Percentiles rank a stretch among this genome's conserved stretches.
phyloP scores from a whole-genome alignment of 2,329 filamentous ascomycete genomes.

The Albophoma yamanashiensis region DNA sequence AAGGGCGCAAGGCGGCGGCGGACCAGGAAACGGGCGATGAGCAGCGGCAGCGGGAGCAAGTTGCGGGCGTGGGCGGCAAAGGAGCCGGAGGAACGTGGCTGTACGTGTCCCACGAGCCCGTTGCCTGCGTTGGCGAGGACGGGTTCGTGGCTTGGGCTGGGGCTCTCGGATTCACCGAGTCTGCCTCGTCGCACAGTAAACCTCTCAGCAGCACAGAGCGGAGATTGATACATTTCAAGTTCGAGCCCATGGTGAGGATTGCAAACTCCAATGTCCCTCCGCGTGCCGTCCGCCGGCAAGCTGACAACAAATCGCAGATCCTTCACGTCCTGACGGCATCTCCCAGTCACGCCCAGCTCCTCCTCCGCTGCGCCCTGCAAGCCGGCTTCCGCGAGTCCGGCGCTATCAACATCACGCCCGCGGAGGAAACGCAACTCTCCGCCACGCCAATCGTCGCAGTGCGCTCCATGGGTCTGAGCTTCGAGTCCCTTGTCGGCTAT shows the following conservation, averaged over 20 bases:
- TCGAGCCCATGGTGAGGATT: conserved; percentile 80
- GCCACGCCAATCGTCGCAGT: conserved; percentile 69
- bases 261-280: neutral
- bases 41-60: conserved; percentile 10
- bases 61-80: conserved; percentile 67
- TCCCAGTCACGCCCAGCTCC: conserved; percentile 58
- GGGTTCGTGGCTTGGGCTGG: conserved; percentile 19
- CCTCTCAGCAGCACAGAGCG: conserved; percentile 16
- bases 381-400: conserved; percentile 89
- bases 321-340: conserved; percentile 78
- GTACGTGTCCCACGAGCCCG: conserved; percentile 74
- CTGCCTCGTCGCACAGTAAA: conserved; percentile 13
- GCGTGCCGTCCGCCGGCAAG: neutral
- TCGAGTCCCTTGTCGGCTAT: conserved; percentile 71
- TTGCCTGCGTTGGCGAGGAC: conserved; percentile 4
- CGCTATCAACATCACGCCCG: conserved; percentile 51
- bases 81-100: conserved; percentile 78
- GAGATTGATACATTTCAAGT: conserved; percentile 72
- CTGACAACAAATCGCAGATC: conserved; percentile 46
- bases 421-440: conserved; percentile 17
- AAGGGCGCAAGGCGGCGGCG: conserved; percentile 48
- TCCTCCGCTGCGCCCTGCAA: conserved; percentile 65
- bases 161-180: conserved; percentile 13
- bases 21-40: conserved; percentile 9
- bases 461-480: conserved; percentile 68